phyloP scores from a whole-genome alignment of 345 rosid species.

The Excoecaria agallocha region DNA sequence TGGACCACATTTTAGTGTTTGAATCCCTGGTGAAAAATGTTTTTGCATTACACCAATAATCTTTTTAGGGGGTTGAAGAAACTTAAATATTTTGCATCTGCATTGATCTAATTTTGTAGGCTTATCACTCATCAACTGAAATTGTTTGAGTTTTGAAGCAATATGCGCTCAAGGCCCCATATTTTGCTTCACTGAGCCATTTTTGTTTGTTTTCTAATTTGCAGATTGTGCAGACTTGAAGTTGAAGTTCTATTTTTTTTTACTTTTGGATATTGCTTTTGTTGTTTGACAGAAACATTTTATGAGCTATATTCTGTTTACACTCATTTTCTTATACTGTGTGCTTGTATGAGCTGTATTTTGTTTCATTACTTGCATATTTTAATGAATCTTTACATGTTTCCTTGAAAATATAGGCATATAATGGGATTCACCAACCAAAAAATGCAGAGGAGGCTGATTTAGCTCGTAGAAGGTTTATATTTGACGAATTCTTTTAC shows the following conservation, averaged over 20 bases:
- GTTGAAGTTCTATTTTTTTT: not conserved
- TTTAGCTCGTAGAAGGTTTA: conserved; percentile 88
- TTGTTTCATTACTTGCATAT: not conserved
- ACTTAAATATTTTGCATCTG: not conserved
- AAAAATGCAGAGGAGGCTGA: conserved; percentile 76
- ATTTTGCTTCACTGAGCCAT: not conserved
- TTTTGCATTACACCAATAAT: not conserved
- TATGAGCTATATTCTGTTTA: not conserved
- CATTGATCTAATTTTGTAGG: not conserved
- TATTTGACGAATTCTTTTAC: conserved; percentile 92
- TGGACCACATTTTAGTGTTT: not conserved
- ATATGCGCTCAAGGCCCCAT: not conserved
- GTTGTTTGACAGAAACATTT: not conserved
- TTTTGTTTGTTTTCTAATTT: not conserved
- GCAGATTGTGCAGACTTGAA: not conserved
- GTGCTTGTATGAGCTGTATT: not conserved
- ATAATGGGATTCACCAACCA: conserved; percentile 79
- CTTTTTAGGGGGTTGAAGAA: not conserved
- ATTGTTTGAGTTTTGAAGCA: not conserved
- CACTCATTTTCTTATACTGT: not conserved
- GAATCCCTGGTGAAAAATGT: not conserved
- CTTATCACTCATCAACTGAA: not conserved
- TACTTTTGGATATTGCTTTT: not conserved
- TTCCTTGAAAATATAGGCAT: conserved; percentile 60
- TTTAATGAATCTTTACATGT: not conserved